Base-by-base conservation (phyloP, 1,284 basidiomycete species). In the Marasmius sp. region DNA sequence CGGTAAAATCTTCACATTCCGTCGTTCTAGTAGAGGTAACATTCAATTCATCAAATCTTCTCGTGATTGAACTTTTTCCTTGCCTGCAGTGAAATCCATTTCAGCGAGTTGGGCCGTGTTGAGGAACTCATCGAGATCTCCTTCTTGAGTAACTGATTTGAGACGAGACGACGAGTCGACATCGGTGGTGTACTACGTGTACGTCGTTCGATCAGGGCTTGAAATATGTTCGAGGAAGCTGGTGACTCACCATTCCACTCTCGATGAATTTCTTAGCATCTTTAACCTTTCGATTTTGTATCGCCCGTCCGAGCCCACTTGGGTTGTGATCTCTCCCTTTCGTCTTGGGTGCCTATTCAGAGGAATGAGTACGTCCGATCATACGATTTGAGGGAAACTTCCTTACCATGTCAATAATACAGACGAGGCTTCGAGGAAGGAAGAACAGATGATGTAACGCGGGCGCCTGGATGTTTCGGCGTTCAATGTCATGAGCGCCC, bases 51-150 rank as follows among this genome's bases (percentile, higher is more conserved):
- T 55, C 41, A 50, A 66, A 60, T n/a, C 16, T 58, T 7, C 43
- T 37, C 10, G 37, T 38, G n/a, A 49, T 53, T 41, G 27, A 9
- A 61, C 38, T 9, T 10, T 37, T 37, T 33, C 72, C 85, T 57
- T 65, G 95, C 95, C 95, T 41, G 95, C 97, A n/a, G 95, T 95
- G 72, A 99, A 99, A 70, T 99, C 94, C 14, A 91, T 91, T 58
- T 93, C 97, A 20, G 97, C 97, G 57, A 99, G 80, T 66, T 94
- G 92, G 3, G 97, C 97, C 18, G 95, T 98, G 72, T 89, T 97
- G 63, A 99, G 78, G 74, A 99, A 99, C 75, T 97, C 95, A 69
- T 98, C 97, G 34, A 99, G 81, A 78, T 98, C 95, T 62, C 89
- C 84, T 78, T 99, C 95, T 75, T 99, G 97, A 0, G 97, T 99